Conservation (phyloP, 305 asterid species). For the Vinca major region DNA sequence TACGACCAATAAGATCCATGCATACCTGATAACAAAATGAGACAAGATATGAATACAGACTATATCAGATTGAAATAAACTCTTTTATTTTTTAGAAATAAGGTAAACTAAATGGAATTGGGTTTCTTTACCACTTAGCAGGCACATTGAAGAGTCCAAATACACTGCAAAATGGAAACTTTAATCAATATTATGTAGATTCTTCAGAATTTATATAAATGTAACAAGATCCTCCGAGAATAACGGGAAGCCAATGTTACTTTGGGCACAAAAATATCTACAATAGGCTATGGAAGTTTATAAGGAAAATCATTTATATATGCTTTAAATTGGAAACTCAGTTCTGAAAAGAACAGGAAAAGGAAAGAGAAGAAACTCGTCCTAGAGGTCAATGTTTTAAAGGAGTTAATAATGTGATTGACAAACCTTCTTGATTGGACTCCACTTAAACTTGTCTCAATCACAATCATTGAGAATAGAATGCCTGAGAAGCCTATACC, state of each 20-base stretch:
- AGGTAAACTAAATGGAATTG: conserved; percentile 1
- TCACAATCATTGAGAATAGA: conserved; percentile 92
- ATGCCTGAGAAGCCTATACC: conserved; percentile 94
- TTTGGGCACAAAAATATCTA: background rate
- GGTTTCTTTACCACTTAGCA: conserved; percentile 58
- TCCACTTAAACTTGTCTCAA: conserved; percentile 88
- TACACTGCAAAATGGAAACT: conserved; percentile 47
- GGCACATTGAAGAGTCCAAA: conserved; percentile 95
- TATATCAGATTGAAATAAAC: background rate
- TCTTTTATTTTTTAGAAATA: too few relatives aligned
- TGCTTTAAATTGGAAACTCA: background rate
- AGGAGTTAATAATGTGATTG: conserved; percentile 11
- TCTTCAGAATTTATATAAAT: conserved; percentile 1
- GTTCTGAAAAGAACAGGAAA: background rate
- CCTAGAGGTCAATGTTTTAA: background rate
- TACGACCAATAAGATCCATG: conserved; percentile 80
- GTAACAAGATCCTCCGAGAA: background rate
- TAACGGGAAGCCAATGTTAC: background rate
- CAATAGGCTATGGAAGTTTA: background rate
- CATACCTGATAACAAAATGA: conserved; percentile 46
- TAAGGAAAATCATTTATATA: background rate
- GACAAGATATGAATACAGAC: background rate
- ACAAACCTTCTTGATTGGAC: conserved; percentile 76
- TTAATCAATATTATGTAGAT: conserved; percentile 16
- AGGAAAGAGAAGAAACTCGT: background rate